A percentile compares a stretch with the other conserved stretches of the same genome.
These are phyloP conservation scores for Cadophora sp. DNA, from an alignment of 2,329 filamentous ascomycete genomes.

Conservation along the genomic window DNA sequence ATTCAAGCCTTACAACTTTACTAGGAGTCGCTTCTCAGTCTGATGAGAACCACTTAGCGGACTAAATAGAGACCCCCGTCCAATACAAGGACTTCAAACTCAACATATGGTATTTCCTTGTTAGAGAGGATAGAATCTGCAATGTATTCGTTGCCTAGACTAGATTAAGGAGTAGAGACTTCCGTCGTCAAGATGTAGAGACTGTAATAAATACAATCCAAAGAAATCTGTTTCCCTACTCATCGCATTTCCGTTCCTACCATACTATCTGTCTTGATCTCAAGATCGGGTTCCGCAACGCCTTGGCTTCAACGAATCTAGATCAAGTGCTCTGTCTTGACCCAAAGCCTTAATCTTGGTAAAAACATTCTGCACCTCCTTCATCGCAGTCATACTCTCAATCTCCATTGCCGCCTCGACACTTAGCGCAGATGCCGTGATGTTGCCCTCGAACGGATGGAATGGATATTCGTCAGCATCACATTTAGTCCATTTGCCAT, in stretches of 20 bases:
- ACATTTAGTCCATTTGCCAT: constrained; percentile 41
- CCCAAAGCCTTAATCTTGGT: constrained; percentile 16
- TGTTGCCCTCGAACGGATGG: constrained; percentile 29
- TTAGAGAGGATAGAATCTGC: too few species aligned
- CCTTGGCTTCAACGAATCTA: constrained; percentile 1
- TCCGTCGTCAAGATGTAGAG: not conserved
- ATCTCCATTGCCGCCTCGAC: constrained; percentile 23
- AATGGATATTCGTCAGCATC: constrained; percentile 41
- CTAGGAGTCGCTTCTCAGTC: too few species aligned
- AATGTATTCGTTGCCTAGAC: not conserved
- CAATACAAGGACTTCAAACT: too few species aligned
- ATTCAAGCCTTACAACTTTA: too few species aligned
- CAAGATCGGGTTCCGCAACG: not conserved
- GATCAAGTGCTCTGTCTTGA: not conserved
- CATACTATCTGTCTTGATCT: not conserved
- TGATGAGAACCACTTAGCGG: too few species aligned
- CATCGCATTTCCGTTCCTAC: too few species aligned
- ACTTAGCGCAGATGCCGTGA: not conserved
- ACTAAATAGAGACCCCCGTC: too few species aligned
- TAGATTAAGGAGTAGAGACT: not conserved
- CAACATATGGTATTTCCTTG: too few species aligned
- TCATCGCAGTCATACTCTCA: constrained; percentile 26
- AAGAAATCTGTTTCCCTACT: too few species aligned
- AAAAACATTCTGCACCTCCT: constrained; percentile 29
- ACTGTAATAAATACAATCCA: not conserved